These are phyloP conservation scores for Leccinum fibrillosum DNA, from an alignment of 768 basidiomycete species.

Conservation along the genomic window DNA sequence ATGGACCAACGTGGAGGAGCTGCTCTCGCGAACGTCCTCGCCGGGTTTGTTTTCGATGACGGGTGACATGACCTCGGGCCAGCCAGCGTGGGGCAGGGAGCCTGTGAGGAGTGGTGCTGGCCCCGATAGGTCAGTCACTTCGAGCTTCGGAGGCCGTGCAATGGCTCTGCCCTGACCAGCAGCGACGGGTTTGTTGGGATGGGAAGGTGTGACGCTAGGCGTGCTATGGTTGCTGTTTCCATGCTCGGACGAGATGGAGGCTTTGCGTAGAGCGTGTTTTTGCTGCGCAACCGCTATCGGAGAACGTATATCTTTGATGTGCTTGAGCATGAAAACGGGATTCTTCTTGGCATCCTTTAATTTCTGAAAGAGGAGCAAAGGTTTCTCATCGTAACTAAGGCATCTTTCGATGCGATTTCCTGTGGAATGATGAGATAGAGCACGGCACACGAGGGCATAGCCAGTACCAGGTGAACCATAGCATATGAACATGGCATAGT, in stretches of 20 bases:
- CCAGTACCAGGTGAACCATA: conserved; percentile 82
- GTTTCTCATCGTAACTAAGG: conserved; percentile 96
- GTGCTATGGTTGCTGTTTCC: conserved; percentile 15
- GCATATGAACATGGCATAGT: conserved; percentile 99
- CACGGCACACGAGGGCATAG: background rate
- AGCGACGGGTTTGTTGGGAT: conserved; percentile 23
- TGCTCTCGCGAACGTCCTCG: conserved; percentile 40
- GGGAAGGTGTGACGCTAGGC: conserved; percentile 16
- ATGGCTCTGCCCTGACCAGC: conserved; percentile 31
- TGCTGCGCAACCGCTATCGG: conserved; percentile 96
- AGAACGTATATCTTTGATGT: conserved; percentile 91
- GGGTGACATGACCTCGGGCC: conserved; percentile 74
- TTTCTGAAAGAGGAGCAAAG: conserved; percentile 93
- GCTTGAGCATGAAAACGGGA: conserved; percentile 98
- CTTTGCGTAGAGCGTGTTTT: conserved; percentile 89
- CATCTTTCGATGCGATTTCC: conserved; percentile 87
- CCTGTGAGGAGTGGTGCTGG: conserved; percentile 54
- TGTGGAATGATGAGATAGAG: conserved; percentile 22
- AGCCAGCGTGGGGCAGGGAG: conserved; percentile 65
- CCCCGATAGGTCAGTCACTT: conserved; percentile 60
- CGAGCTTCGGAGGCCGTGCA: conserved; percentile 65
- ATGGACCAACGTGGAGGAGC: conserved; percentile 32
- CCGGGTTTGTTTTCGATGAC: conserved; percentile 46
- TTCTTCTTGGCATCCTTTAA: conserved; percentile 97
- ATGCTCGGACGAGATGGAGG: conserved; percentile 41